A percentile compares a stretch with the other conserved stretches of the same genome.
phyloP scores from a whole-genome alignment of 2,329 filamentous ascomycete species.

The Phyllachora maydis region DNA sequence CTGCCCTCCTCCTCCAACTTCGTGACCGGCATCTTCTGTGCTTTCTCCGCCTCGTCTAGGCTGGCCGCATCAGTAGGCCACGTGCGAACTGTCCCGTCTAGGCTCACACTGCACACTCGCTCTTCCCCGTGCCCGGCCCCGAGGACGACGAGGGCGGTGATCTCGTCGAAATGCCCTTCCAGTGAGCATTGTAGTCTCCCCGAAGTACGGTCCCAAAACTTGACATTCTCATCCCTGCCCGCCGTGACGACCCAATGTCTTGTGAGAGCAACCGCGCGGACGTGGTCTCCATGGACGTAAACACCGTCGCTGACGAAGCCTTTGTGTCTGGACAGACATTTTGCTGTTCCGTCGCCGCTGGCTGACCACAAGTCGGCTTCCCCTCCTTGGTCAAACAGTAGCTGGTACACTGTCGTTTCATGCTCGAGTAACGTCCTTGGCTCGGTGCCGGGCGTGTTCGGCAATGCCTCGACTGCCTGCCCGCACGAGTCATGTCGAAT shows the following conservation, averaged over 20 bases:
- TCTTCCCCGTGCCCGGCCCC: no score
- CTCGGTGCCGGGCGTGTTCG: conserved; percentile 16
- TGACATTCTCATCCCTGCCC: conserved; percentile 77
- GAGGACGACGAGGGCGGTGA: conserved; percentile 58
- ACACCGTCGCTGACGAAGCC: conserved; percentile 52
- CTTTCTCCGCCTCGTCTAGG: conserved; percentile 26
- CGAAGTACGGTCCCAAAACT: conserved; percentile 64
- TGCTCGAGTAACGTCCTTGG: conserved; percentile 49
- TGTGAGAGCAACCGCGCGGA: conserved; percentile 58
- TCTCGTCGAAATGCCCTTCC: conserved; percentile 79
- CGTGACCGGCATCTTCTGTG: conserved; percentile 25
- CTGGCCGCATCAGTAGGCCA: conserved; percentile 54
- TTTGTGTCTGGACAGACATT: conserved; percentile 51
- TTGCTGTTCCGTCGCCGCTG: conserved; percentile 74
- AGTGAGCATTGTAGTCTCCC: conserved; percentile 57
- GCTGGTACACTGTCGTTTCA: conserved; percentile 73
- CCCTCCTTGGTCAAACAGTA: conserved; percentile 47
- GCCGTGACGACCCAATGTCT: conserved; percentile 70
- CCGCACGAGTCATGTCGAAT: conserved; percentile 30
- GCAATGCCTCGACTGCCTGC: conserved; percentile 28
- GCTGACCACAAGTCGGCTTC: conserved; percentile 75
- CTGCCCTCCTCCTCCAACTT: conserved; percentile 26
- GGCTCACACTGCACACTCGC: conserved; percentile 61
- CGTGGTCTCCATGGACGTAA: conserved; percentile 72
- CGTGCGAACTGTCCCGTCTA: conserved; percentile 70